Percentiles rank a stretch among this genome's conserved stretches.
These are phyloP conservation scores for Platanus orientalis DNA, from an alignment of 164 flowering plant genomes.

Conservation along the genomic window DNA sequence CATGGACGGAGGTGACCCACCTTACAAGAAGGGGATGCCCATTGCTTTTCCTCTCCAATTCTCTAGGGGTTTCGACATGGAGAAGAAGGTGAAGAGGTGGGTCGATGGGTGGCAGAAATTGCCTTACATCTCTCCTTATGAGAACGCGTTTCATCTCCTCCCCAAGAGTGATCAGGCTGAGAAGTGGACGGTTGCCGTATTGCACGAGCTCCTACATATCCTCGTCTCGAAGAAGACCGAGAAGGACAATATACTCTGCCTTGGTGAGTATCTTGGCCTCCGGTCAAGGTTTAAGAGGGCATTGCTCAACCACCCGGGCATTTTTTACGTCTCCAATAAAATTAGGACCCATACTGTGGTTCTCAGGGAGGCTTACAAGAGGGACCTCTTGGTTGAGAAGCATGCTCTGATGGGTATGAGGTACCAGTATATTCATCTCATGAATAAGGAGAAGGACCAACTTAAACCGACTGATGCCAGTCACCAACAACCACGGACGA, in stretches of 20 bases:
- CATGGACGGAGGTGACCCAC: conserved; percentile 2
- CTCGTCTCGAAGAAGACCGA: conserved; percentile 77
- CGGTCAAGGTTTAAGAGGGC: conserved; percentile 75
- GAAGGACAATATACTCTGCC: conserved; percentile 41
- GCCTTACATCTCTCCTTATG: conserved; percentile 91
- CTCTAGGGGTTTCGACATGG: conserved; percentile 69
- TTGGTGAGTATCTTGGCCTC: conserved; percentile 74
- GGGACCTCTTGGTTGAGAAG: conserved; percentile 61
- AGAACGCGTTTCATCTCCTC: conserved; percentile 58
- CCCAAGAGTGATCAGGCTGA: conserved; percentile 73
- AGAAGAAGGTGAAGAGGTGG: conserved; percentile 72
- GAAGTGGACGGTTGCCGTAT: conserved; percentile 69
- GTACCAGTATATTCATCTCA: conserved; percentile 63
- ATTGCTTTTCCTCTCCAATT: conserved; percentile 55
- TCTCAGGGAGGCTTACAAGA: conserved; percentile 74
- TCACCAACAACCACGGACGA: conserved; percentile 4
- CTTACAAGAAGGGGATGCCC: conserved; percentile 37
- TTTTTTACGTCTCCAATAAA: conserved; percentile 81
- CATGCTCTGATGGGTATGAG: conserved; percentile 72
- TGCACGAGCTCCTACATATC: conserved; percentile 78
- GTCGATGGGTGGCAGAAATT: conserved; percentile 78
- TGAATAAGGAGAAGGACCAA: conserved; percentile 49
- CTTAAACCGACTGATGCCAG: conserved; percentile 11
- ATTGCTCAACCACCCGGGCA: conserved; percentile 67
- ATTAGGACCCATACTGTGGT: conserved; percentile 70